Conservation (phyloP, 129 eudicot genomes). For the Smallanthus sonchifolius region DNA sequence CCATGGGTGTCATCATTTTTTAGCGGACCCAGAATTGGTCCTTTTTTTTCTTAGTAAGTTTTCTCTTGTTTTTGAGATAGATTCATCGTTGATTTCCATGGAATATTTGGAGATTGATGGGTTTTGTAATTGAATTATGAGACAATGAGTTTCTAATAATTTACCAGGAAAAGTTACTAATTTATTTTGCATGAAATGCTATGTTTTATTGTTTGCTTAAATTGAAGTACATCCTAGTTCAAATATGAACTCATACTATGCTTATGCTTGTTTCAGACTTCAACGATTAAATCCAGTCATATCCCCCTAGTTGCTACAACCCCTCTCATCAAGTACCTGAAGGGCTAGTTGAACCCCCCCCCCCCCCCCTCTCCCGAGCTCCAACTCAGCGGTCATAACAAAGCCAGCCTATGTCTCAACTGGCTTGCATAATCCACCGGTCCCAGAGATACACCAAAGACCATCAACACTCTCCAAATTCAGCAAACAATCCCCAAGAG, state of each 20-base stretch:
- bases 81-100: too few relatives aligned
- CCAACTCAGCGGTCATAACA: background rate
- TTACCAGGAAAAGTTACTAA: too few relatives aligned
- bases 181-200: too few relatives aligned
- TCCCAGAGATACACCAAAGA: too few relatives aligned
- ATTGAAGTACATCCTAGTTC: too few relatives aligned
- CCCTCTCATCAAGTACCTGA: background rate
- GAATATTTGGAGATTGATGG: too few relatives aligned
- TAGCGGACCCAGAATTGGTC: conserved; percentile 93
- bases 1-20: conserved; percentile 77
- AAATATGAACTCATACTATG: background rate
- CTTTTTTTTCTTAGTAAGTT: conserved; percentile 70
- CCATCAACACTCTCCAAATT: too few relatives aligned
- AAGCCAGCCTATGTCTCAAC: background rate
- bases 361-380: background rate
- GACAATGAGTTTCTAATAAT: too few relatives aligned
- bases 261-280: too few relatives aligned
- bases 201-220: too few relatives aligned
- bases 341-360: background rate
- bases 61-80: background rate
- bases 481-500: too few relatives aligned
- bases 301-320: background rate
- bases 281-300: too few relatives aligned
- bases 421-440: background rate
- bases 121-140: background rate